A percentile compares a stretch with the other conserved stretches of the same genome.
Evolutionary conservation across 2,329 filamentous ascomycete genomes (phyloP).

Genomic region (Diplodia sapinea): DNA sequence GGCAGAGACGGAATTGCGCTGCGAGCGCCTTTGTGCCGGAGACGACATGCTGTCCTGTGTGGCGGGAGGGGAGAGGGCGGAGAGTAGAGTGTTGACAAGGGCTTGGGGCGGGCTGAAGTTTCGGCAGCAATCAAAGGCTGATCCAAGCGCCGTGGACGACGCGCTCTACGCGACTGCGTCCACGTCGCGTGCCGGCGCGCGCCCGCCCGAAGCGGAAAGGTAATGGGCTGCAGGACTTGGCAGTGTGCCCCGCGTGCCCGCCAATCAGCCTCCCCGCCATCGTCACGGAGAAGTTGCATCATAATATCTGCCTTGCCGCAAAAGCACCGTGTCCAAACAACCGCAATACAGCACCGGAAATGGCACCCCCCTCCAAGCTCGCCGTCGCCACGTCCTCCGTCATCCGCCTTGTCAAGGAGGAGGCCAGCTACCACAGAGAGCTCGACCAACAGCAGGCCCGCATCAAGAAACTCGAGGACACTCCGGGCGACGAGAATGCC

Average conservation of each 20-base stretch:
- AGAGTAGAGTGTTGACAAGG: constrained; percentile 15
- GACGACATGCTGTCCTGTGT: constrained; percentile 63
- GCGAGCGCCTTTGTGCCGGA: constrained; percentile 61
- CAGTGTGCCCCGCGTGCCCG: not conserved
- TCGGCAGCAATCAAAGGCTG: constrained; percentile 22
- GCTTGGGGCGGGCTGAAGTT: constrained; percentile 14
- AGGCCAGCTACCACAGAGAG: constrained; percentile 88
- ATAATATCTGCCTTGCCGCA: not conserved
- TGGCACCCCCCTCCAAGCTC: constrained; percentile 79
- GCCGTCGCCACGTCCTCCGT: constrained; percentile 80
- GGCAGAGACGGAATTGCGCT: constrained; percentile 60
- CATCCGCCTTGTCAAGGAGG: constrained; percentile 86
- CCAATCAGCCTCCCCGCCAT: constrained; percentile 24
- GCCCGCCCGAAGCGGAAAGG: not conserved
- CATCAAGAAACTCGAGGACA: constrained; percentile 69
- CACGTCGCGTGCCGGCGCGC: constrained; percentile 33
- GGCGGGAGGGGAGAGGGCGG: not conserved
- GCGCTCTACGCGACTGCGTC: constrained; percentile 35
- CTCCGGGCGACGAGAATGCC: constrained; percentile 72
- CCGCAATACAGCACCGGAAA: constrained; percentile 47
- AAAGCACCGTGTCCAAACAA: not conserved
- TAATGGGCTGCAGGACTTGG: constrained; percentile 17
- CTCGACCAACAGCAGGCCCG: constrained; percentile 74
- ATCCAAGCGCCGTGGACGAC: constrained; percentile 22
- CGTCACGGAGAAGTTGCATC: constrained; percentile 17